Base-by-base conservation (phyloP, 352 stramenopile genomes). In the Phytopythium delawarense region DNA sequence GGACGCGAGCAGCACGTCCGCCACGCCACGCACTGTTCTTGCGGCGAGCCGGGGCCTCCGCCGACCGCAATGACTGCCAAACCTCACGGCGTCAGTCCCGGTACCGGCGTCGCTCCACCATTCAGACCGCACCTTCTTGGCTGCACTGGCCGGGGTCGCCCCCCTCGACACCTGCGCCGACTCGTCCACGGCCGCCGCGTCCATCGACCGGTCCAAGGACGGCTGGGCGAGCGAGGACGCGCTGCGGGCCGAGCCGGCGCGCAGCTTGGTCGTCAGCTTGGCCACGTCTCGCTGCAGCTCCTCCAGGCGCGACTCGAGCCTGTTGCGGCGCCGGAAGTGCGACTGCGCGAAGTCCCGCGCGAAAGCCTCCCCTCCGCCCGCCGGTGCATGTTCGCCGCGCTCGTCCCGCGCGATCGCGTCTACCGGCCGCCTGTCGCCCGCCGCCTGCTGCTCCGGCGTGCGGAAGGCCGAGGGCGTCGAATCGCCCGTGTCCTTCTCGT, bases 201-300 rank as follows among this genome's bases (percentile, higher is more conserved):
- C 55, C 39, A 44, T 32, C 8, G 67, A 78, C 18, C 39, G 62
- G 61, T 75, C 65, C n/a, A 74, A 57, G 7, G 75, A 81, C 18
- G 62, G 15, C 52, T 51, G 51, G 45, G 42, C 69, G 54, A 46
- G 46, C 52, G 48, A 67, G n/a, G 49, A 57, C 44, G 61, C 67
- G 65, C 72, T 80, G 37, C 66, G 70, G 34, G 68, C 77, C 28
- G 71, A 70, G 1, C 49, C 60, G 0, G 66, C 65, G 35, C 81
- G 80, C 20, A 93, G 59, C 48, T 84, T 87, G n/a, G 87, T 59
- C 25, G 80, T 91, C n/a, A 93, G 75, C 50, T 71, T 87, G 32
- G 80, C 81, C 21, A 91, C 81, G 57, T 93, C 84, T 35, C 83
- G 76, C 69, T 91, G 78, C 44, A 93, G 69, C 61, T 93, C 84